A percentile compares a stretch with the other conserved stretches of the same genome.
These are phyloP conservation scores for Amauroascus verrucosus DNA, from an alignment of 2,329 filamentous ascomycete genomes.

Conservation along the genomic window DNA sequence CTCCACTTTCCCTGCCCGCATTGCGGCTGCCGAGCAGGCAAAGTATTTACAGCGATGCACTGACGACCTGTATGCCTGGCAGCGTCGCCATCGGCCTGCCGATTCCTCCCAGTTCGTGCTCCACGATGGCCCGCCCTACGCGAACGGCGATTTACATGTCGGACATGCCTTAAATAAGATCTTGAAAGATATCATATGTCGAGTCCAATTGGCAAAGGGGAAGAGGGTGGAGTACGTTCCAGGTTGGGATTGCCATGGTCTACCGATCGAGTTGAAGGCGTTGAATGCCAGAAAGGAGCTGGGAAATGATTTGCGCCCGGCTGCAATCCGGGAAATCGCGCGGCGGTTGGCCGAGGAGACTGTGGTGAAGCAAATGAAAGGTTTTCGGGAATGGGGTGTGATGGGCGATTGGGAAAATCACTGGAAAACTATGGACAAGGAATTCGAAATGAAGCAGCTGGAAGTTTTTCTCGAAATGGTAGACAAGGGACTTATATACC, in stretches of 20 bases:
- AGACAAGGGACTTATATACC: slow-evolving; percentile 50
- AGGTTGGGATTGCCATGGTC: slow-evolving; percentile 95
- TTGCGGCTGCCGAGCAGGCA: slow-evolving; percentile 36
- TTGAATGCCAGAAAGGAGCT: slow-evolving; percentile 49
- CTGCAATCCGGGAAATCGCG: slow-evolving; percentile 46
- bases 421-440: slow-evolving; percentile 54
- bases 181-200: slow-evolving; percentile 83
- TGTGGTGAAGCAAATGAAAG: slow-evolving; percentile 49
- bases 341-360: slow-evolving; percentile 46
- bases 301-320: slow-evolving; percentile 31
- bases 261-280: slow-evolving; percentile 95
- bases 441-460: slow-evolving; percentile 52
- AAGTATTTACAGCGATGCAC: slow-evolving; percentile 64
- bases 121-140: slow-evolving; percentile 94
- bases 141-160: slow-evolving; percentile 82
- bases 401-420: slow-evolving; percentile 56
- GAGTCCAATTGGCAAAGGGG: slow-evolving; percentile 69
- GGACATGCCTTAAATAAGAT: slow-evolving; percentile 97
- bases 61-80: slow-evolving; percentile 85
- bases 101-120: slow-evolving; percentile 58
- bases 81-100: slow-evolving; percentile 46
- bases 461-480: slow-evolving; percentile 53
- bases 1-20: slow-evolving; percentile 54
- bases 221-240: slow-evolving; percentile 71
- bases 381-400: slow-evolving; percentile 50